A percentile compares a stretch with the other conserved stretches of the same genome.
These are phyloP conservation scores for Tetraselmis chui DNA, from an alignment of 139 green algal species.

Conservation along the genomic window DNA sequence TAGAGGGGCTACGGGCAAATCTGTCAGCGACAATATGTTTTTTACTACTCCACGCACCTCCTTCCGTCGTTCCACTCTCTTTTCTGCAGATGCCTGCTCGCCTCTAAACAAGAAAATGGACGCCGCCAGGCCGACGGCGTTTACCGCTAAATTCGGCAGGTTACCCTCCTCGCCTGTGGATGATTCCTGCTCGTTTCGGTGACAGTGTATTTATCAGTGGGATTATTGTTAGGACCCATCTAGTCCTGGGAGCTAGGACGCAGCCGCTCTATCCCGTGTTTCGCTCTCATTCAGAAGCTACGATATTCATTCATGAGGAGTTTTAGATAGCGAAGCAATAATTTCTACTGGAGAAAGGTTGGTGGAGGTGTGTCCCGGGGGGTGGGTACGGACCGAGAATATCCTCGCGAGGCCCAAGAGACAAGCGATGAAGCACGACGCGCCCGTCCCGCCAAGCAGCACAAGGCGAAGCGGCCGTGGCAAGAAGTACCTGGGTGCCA, in stretches of 20 bases:
- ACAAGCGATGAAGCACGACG: conserved; percentile 32
- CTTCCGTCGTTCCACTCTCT: conserved; percentile 28
- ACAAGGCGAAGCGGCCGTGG: conserved; percentile 31
- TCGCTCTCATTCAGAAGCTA: neutral
- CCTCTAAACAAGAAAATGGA: conserved; percentile 31
- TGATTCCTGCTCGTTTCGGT: too few relatives aligned
- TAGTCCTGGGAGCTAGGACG: neutral
- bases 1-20: too few relatives aligned
- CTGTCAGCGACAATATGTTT: too few relatives aligned
- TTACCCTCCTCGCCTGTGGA: too few relatives aligned
- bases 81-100: conserved; percentile 26
- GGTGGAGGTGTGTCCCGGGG: too few relatives aligned
- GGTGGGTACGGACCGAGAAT: too few relatives aligned
- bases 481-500: conserved; percentile 32
- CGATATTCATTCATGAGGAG: neutral
- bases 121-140: conserved; percentile 26
- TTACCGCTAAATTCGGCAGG: conserved; percentile 26
- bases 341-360: too few relatives aligned
- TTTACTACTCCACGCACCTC: conserved; percentile 20
- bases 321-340: too few relatives aligned
- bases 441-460: conserved; percentile 28
- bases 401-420: conserved; percentile 12
- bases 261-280: neutral
- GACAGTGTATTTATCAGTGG: neutral
- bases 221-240: neutral